A percentile compares a stretch with the other conserved stretches of the same genome.
Evolutionary conservation across 495 filamentous ascomycete genomes (phyloP).

Genomic region (Xylona heveae): DNA sequence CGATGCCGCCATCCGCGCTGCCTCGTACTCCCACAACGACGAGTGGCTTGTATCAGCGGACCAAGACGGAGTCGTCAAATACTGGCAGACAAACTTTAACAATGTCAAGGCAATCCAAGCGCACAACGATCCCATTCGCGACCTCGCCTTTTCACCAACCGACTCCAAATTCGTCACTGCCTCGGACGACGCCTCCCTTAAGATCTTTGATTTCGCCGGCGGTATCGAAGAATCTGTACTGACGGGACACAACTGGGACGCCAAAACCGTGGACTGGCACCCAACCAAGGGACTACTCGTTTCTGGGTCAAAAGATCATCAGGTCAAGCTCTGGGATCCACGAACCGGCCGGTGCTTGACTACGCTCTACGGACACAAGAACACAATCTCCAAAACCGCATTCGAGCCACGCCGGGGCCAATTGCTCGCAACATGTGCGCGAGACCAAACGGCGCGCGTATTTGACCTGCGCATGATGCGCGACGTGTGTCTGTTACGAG

Average conservation of each 20-base stretch:
- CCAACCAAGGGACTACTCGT: slow-evolving; percentile 85
- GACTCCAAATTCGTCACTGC: slow-evolving; percentile 92
- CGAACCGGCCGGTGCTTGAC: slow-evolving; percentile 74
- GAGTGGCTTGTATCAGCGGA: slow-evolving; percentile 95
- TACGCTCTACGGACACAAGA: slow-evolving; percentile 93
- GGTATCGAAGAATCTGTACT: slow-evolving; percentile 61
- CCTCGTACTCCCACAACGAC: slow-evolving; percentile 78
- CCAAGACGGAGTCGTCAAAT: slow-evolving; percentile 87
- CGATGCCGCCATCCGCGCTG: slow-evolving; percentile 73
- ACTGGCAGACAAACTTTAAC: slow-evolving; percentile 99
- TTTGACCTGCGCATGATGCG: slow-evolving; percentile 98
- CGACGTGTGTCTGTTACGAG: slow-evolving; percentile 74
- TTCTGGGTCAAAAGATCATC: slow-evolving; percentile 91
- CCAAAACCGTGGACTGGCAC: slow-evolving; percentile 92
- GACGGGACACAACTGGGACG: slow-evolving; percentile 87
- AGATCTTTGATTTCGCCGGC: slow-evolving; percentile 91
- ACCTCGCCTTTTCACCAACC: slow-evolving; percentile 80
- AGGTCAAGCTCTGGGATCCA: slow-evolving; percentile 96
- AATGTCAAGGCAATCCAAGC: slow-evolving; percentile 89
- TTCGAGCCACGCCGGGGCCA: slow-evolving; percentile 71
- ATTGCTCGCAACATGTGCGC: slow-evolving; percentile 73
- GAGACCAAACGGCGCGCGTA: slow-evolving; percentile 76
- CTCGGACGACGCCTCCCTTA: slow-evolving; percentile 77
- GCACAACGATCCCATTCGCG: slow-evolving; percentile 72
- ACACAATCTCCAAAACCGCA: slow-evolving; percentile 70